Evolutionary conservation across 2,329 filamentous ascomycete species (phyloP).

Genomic region (Aspergillus terreus): DNA sequence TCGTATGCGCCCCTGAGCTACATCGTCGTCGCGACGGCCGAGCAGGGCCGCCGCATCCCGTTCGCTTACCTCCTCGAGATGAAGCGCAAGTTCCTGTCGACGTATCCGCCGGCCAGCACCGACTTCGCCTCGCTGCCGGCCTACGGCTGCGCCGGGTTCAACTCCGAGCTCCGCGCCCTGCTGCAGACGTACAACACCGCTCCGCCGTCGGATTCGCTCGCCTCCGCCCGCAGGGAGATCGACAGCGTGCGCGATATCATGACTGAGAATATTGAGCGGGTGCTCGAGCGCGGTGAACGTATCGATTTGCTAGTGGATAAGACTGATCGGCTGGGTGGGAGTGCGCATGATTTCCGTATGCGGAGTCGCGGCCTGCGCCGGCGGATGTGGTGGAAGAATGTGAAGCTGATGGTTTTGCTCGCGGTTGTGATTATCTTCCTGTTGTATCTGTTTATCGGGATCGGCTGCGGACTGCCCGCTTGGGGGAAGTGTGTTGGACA

Average conservation of each 20-base stretch:
- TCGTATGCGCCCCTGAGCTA: conserved; percentile 83
- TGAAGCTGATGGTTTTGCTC: conserved; percentile 85
- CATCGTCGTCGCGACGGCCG: conserved; percentile 78
- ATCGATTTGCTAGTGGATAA: conserved; percentile 95
- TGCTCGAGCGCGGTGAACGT: conserved; percentile 85
- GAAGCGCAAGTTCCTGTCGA: conserved; percentile 76
- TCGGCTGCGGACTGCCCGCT: conserved; percentile 66
- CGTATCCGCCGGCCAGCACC: conserved; percentile 63
- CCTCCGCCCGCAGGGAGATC: conserved; percentile 82
- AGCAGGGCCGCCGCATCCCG: conserved; percentile 79
- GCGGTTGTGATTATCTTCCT: conserved; percentile 66
- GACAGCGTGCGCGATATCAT: conserved; percentile 90
- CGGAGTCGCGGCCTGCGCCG: conserved; percentile 81
- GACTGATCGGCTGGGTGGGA: conserved; percentile 86
- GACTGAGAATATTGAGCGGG: conserved; percentile 89
- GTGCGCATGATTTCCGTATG: conserved; percentile 84
- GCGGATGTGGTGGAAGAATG: conserved; percentile 99
- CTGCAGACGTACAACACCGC: conserved; percentile 85
- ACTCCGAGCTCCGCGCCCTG: conserved; percentile 68
- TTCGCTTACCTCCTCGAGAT: conserved; percentile 91
- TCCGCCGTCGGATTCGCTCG: conserved; percentile 73
- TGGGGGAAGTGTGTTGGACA: conserved; percentile 43
- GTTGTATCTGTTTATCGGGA: conserved; percentile 67
- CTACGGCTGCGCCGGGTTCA: conserved; percentile 88
- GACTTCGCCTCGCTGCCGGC: conserved; percentile 76